Base-by-base conservation (phyloP, 192 early-diverging fungal genomes). In the Spizellomyces sp. region DNA sequence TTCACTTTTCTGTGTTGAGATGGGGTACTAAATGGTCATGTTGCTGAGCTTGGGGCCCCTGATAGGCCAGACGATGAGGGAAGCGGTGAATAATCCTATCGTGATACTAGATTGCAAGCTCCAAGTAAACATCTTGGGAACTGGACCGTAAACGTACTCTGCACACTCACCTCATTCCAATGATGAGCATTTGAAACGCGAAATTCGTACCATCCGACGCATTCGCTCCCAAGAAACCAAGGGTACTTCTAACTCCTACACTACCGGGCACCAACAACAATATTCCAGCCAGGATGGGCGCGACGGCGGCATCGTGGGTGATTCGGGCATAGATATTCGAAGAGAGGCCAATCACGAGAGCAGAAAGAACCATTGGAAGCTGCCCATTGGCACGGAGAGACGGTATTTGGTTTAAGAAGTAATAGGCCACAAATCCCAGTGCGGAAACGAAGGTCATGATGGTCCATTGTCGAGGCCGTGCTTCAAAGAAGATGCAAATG, bases 181-280 rank as follows among this genome's bases (percentile, higher is more conserved):
- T 79, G 42, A 77, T 48, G 44, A 85, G 45, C 80, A 85, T 85
- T 66, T 77, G 59, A 47, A 82, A 80, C 21, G 81, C 76, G 58
- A 85, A 75, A 56, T 62, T 74, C 42, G 73, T 69, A n/a, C 81
- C 81, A 54, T 77, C 69, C n/a, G 74, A 48, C 44, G 73, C 45
- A 52, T 62, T 73, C 7, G 22, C 15, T 12, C 48, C 83, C 44
- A 92, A 83, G 50, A 93, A 87, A 0, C 86, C 82, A 56, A 93
- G 76, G 15, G 82, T 84, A 5, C 76, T 79, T 48, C 83, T 75
- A 14, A 94, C 86, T 45, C 92, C 91, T n/a, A 94, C 75, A 73
- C 84, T 87, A 55, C 94, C 94, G 6, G 94, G 95, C 0, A 94
- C 93, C 70, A 94, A 79, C 46, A 95, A 76, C 54, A 92, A 76